Evolutionary conservation across 176 grass and related monocot genomes (phyloP), one percentile per base, ranked within the genome.

Genomic region (Thinopyrum elongatum): DNA sequence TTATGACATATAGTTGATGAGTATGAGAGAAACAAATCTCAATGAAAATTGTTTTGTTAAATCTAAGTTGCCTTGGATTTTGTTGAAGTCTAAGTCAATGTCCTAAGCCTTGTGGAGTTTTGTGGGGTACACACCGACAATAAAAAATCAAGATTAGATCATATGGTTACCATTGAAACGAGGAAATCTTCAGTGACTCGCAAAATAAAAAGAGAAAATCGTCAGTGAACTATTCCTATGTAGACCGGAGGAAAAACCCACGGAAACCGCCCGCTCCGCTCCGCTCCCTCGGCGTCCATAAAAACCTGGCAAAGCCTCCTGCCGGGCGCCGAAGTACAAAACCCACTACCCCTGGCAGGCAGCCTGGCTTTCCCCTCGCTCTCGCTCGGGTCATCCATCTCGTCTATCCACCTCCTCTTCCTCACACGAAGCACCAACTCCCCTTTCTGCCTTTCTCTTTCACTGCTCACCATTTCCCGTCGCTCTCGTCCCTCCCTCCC

Each of bases 391-490:
- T 53, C 49, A 53, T 53, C 49, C n/a, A n/a, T 57, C 57, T 71
- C 70, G 10, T 74, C 12, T 15, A 25, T 51, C 25, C 42, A 30
- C 78, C 35, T 58, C 30, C 28, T 58, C 55, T 64, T 6, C 60
- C 26, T 13, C 39, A 7, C 51, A 77, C 72, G 72, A 33, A 46
- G 59, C 80, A 75, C 80, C 89, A 90, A 74, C 74, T 46, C 89
- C 89, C 89, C 85, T 81, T 87, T 91, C 89, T 87, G 85, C 86
- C 86, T 90, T 90, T 92, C 84, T 53, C 96, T 94, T 94, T 90
- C 91, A 89, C 88, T 91, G 87, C 85, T 98, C 91, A 92, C 83
- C 76, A 84, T 84, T 84, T 87, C 89, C 76, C 85, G 81, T 87
- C 89, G 41, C 72, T 5, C 81, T 49, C 88, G 78, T 59, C 82